A percentile compares a stretch with the other conserved stretches of the same genome.
Conservation (phyloP, 177 flowering plant genomes). For the Vitis hybrid region DNA sequence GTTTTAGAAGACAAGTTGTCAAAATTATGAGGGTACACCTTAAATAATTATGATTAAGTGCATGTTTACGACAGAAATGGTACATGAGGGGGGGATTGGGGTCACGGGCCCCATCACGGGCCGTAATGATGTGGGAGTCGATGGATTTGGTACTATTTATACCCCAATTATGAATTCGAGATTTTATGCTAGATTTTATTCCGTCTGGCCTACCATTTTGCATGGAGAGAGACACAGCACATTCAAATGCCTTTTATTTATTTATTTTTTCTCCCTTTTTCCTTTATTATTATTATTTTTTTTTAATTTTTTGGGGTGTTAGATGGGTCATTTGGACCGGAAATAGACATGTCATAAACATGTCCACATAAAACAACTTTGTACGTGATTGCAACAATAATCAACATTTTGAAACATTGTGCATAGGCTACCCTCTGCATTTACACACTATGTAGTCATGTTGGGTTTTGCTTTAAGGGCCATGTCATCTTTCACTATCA, state of each 20-base stretch:
- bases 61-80: neutral
- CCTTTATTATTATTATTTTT: too few species aligned
- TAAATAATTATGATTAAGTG: too few species aligned
- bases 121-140: constrained; percentile 1
- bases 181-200: constrained; percentile 11
- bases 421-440: too few species aligned
- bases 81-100: neutral
- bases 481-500: too few species aligned
- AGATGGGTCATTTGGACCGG: neutral
- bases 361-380: too few species aligned
- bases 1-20: too few species aligned
- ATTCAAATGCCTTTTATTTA: neutral
- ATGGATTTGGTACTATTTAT: neutral
- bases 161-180: constrained; percentile 6
- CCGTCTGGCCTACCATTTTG: neutral
- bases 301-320: neutral
- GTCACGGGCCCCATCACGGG: constrained; percentile 1
- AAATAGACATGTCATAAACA: neutral
- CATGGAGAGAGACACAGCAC: neutral
- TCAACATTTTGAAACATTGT: too few species aligned
- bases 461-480: too few species aligned
- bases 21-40: too few species aligned
- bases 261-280: neutral
- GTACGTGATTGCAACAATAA: too few species aligned
- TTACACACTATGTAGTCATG: too few species aligned